Percentiles rank a stretch among this genome's conserved stretches.
Evolutionary conservation across 768 basidiomycete genomes (phyloP).

Genomic region (Brasilioporus rufonigricans): DNA sequence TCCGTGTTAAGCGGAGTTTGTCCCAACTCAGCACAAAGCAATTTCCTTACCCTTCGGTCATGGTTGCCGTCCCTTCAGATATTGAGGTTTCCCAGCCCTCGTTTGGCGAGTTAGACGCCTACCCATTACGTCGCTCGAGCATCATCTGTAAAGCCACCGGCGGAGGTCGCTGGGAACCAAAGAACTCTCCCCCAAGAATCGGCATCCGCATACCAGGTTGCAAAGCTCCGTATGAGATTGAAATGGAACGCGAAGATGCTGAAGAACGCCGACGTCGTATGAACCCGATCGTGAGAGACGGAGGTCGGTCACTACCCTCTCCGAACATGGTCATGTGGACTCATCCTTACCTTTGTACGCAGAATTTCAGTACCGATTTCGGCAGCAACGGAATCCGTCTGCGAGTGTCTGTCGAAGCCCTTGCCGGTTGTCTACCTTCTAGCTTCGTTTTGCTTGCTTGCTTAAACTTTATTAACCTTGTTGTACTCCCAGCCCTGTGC

Average conservation of each 20-base stretch:
- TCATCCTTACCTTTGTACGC: not conserved
- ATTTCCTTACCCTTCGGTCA: constrained; percentile 25
- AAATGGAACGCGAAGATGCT: constrained; percentile 65
- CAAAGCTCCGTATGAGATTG: constrained; percentile 66
- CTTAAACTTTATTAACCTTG: constrained; percentile 20
- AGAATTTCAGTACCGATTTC: constrained; percentile 69
- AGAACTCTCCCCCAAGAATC: constrained; percentile 39
- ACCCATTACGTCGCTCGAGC: constrained; percentile 66
- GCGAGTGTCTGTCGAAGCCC: constrained; percentile 44
- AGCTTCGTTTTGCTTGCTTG: not conserved
- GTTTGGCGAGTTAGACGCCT: constrained; percentile 70
- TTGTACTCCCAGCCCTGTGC: constrained; percentile 20
- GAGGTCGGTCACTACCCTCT: constrained; percentile 32
- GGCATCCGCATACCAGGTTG: constrained; percentile 61
- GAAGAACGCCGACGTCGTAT: constrained; percentile 45
- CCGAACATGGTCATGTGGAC: not conserved
- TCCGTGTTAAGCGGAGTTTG: constrained; percentile 26
- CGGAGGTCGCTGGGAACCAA: constrained; percentile 79
- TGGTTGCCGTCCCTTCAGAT: constrained; percentile 22
- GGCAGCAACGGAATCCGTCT: constrained; percentile 46
- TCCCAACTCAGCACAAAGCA: constrained; percentile 29
- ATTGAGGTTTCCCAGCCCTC: constrained; percentile 41
- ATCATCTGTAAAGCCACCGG: constrained; percentile 76
- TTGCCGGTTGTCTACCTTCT: constrained; percentile 63
- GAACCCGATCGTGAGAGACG: constrained; percentile 68